These are phyloP conservation scores for Apiosordaria backusii DNA, from an alignment of 495 filamentous ascomycete genomes.

Conservation along the genomic window DNA sequence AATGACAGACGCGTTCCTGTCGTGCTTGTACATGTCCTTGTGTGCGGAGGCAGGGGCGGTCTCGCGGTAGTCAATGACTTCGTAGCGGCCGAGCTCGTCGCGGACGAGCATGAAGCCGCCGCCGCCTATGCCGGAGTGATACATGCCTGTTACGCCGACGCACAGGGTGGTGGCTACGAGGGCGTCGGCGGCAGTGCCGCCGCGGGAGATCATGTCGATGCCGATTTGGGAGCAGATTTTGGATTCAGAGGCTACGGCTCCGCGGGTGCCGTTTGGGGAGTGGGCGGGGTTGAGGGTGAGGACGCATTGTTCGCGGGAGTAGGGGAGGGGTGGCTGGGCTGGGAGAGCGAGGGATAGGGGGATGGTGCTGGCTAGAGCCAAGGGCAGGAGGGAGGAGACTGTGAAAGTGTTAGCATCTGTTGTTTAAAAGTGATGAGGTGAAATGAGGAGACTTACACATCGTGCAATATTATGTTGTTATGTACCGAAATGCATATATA, in stretches of 20 bases:
- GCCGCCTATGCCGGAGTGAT: constrained; percentile 82
- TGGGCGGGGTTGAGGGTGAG: neutral
- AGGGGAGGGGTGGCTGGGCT: neutral
- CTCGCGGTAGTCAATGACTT: constrained; percentile 83
- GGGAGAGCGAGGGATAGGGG: neutral
- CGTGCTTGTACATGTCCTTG: constrained; percentile 69
- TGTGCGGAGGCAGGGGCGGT: constrained; percentile 73
- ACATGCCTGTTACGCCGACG: constrained; percentile 79
- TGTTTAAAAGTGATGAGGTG: no score
- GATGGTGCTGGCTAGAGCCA: neutral
- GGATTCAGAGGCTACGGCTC: constrained; percentile 79
- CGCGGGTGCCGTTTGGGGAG: constrained; percentile 34
- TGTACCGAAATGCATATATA: neutral
- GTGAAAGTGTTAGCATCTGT: neutral
- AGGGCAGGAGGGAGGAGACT: neutral
- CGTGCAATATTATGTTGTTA: neutral
- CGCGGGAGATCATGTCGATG: constrained; percentile 61
- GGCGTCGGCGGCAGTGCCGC: constrained; percentile 73
- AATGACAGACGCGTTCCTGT: constrained; percentile 35
- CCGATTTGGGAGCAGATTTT: constrained; percentile 73
- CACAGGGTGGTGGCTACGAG: constrained; percentile 70
- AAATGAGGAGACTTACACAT: neutral
- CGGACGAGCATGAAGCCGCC: constrained; percentile 85
- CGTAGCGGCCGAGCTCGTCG: constrained; percentile 58
- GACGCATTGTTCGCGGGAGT: constrained; percentile 6